These are phyloP conservation scores for Hymenoscyphus linearis DNA, from an alignment of 2,329 filamentous ascomycete species.

Conservation along the genomic window DNA sequence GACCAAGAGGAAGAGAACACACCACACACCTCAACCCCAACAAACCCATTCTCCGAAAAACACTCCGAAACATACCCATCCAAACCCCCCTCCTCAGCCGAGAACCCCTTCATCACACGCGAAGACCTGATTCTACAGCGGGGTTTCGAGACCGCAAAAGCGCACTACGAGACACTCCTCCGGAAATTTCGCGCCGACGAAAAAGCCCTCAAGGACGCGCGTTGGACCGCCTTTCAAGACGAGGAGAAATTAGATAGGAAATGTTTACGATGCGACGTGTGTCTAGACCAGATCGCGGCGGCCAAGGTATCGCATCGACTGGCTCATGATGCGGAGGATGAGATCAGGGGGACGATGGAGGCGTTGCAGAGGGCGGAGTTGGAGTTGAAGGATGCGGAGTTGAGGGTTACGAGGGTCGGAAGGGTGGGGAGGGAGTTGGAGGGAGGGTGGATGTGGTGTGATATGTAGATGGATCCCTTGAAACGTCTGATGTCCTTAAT, in stretches of 20 bases:
- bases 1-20: neutral
- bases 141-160: neutral
- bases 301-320: neutral
- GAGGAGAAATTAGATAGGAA: neutral
- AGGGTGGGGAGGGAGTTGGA: neutral
- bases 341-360: neutral
- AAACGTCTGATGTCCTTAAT: too few species aligned
- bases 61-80: too few species aligned
- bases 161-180: neutral
- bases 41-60: neutral
- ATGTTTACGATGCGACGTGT: neutral
- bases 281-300: neutral
- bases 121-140: neutral
- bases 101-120: too few species aligned
- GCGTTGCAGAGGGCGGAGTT: neutral
- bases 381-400: neutral
- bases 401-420: neutral
- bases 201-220: neutral
- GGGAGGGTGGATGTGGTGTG: neutral
- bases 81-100: too few species aligned
- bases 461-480: neutral
- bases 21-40: too few species aligned
- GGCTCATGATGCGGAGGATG: neutral
- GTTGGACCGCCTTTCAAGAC: neutral
- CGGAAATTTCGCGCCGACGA: neutral